Conservation (phyloP, 371 early-diverging fungal genomes). For the Rhizopus arrhizus region DNA sequence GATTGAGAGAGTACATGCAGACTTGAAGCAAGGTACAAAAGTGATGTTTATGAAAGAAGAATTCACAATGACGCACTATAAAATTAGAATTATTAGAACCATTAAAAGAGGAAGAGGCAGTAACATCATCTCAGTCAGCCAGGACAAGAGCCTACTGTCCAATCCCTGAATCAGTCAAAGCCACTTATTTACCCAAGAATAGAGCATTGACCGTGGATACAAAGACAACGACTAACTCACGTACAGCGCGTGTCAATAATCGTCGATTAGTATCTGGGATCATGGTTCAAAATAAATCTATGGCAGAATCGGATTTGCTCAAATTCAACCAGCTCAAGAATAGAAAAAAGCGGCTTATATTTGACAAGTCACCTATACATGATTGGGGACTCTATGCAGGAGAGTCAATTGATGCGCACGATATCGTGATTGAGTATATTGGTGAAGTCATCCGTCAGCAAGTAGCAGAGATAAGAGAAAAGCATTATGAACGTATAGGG, state of each 20-base stretch:
- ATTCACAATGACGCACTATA: background rate
- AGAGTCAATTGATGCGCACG: conserved; percentile 80
- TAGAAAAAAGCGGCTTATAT: conserved; percentile 78
- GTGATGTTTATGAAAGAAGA: background rate
- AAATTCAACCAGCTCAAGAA: conserved; percentile 81
- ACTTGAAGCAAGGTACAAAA: background rate
- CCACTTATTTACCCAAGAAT: conserved; percentile 48
- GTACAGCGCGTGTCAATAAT: conserved; percentile 55
- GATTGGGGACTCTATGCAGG: conserved; percentile 93
- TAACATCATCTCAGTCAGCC: conserved; percentile 62
- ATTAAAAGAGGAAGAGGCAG: conserved; percentile 7
- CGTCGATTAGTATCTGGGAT: conserved; percentile 40
- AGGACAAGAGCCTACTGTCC: conserved; percentile 74
- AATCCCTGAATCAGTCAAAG: conserved; percentile 60
- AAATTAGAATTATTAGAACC: background rate
- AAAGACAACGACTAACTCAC: conserved; percentile 28
- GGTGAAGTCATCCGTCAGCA: conserved; percentile 92
- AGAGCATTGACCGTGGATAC: conserved; percentile 21
- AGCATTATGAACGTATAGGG: conserved; percentile 80
- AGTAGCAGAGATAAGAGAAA: conserved; percentile 90
- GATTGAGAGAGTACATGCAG: conserved; percentile 13
- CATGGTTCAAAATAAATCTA: conserved; percentile 38
- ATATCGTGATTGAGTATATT: conserved; percentile 95
- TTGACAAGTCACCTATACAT: conserved; percentile 87
- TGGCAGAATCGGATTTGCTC: conserved; percentile 57